phyloP scores from a whole-genome alignment of 2,329 filamentous ascomycete genomes.

The Trichoderma asperellum region DNA sequence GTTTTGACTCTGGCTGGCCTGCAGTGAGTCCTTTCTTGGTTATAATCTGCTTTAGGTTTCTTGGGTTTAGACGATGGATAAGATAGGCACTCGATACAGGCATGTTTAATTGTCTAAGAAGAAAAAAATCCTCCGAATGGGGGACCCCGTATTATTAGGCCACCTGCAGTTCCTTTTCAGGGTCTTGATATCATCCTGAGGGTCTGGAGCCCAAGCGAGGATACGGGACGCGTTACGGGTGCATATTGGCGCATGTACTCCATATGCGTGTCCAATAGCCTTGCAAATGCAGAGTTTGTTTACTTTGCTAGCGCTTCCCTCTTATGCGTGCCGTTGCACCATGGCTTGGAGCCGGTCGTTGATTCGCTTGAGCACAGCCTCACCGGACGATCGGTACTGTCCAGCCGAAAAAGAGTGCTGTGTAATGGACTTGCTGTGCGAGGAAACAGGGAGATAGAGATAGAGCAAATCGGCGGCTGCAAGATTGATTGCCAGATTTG shows the following conservation, averaged over 20 bases:
- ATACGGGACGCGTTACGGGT: neutral
- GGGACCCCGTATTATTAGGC: neutral
- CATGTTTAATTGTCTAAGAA: neutral
- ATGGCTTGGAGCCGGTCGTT: slow-evolving; percentile 4
- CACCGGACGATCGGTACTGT: slow-evolving; percentile 24
- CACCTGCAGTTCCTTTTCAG: neutral
- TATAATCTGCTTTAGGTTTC: neutral
- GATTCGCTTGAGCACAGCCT: slow-evolving; percentile 21
- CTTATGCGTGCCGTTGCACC: slow-evolving; percentile 15
- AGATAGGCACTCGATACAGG: neutral
- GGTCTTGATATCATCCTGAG: slow-evolving; percentile 2
- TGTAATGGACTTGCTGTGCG: neutral
- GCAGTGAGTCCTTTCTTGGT: neutral
- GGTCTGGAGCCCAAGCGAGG: neutral
- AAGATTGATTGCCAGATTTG: neutral
- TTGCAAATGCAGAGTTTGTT: slow-evolving; percentile 6
- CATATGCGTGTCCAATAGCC: neutral
- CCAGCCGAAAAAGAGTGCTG: slow-evolving; percentile 12
- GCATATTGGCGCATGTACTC: neutral
- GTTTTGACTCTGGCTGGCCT: neutral
- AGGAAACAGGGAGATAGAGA: neutral
- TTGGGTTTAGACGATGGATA: neutral
- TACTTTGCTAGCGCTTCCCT: slow-evolving; percentile 20
- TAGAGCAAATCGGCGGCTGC: neutral
- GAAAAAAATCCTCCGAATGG: neutral